These are phyloP conservation scores for Hyphochytrium catenoides DNA, from an alignment of 352 stramenopile species.

Conservation along the genomic window DNA sequence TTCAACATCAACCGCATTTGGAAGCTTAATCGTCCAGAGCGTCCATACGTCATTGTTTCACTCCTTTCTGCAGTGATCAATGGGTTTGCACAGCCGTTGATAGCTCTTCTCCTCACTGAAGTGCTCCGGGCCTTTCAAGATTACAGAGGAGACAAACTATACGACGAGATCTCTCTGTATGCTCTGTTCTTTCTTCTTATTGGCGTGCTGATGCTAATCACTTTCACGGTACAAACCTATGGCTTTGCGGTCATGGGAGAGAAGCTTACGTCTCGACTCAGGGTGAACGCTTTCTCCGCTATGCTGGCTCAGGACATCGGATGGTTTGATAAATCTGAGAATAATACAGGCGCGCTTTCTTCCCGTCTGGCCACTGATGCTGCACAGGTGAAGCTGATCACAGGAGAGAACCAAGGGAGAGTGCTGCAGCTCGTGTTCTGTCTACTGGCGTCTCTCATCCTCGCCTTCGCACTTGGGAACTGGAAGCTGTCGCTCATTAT, in stretches of 20 bases:
- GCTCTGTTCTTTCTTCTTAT: too few species aligned
- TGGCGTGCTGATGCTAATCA: too few species aligned
- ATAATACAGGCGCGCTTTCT: slow-evolving; percentile 34
- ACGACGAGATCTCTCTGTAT: too few species aligned
- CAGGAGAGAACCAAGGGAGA: slow-evolving; percentile 32
- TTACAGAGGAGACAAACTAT: too few species aligned
- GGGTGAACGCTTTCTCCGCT: slow-evolving; percentile 15
- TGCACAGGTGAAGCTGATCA: slow-evolving; percentile 37
- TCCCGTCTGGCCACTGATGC: slow-evolving; percentile 36
- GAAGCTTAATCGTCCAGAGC: slow-evolving; percentile 20
- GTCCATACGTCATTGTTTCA: slow-evolving; percentile 15
- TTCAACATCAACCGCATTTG: slow-evolving; percentile 15
- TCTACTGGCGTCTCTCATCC: slow-evolving; percentile 11
- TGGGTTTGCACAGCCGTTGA: slow-evolving; percentile 18
- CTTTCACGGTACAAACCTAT: slow-evolving; percentile 17
- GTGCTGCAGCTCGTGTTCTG: slow-evolving; percentile 18
- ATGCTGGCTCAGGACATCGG: slow-evolving; percentile 48
- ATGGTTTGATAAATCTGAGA: slow-evolving; percentile 47
- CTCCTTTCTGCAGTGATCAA: slow-evolving; percentile 16
- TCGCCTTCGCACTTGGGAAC: slow-evolving; percentile 16
- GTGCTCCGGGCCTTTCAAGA: slow-evolving; percentile 24
- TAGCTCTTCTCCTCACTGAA: slow-evolving; percentile 22
- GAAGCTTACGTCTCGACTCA: slow-evolving; percentile 20
- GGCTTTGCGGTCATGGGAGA: slow-evolving; percentile 23
- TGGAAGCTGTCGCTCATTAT: slow-evolving; percentile 24